A percentile compares a stretch with the other conserved stretches of the same genome.
Evolutionary conservation across 305 asterid species (phyloP).

Genomic region (Rubia balearica): DNA sequence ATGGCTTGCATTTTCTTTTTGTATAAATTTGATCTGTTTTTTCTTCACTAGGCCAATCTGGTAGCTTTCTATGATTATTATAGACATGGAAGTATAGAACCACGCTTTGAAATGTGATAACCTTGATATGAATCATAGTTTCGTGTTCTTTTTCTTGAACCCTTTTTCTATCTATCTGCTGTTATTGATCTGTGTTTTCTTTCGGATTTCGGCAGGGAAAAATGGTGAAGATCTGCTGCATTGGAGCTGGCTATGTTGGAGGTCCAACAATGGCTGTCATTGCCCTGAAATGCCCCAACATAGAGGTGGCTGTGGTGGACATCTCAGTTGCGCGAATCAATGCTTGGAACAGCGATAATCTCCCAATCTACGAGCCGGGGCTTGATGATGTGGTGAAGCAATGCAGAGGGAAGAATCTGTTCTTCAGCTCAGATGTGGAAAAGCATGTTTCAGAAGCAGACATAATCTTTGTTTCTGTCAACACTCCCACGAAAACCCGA

Average conservation of each 20-base stretch:
- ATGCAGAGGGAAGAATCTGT: constrained; percentile 31
- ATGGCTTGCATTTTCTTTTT: not conserved
- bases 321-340: constrained; percentile 33
- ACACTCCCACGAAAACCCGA: constrained; percentile 9
- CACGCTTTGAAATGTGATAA: not conserved
- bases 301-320: constrained; percentile 37
- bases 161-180: not conserved
- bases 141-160: not conserved
- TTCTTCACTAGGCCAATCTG: not conserved
- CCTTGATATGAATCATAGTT: no score
- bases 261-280: constrained; percentile 49
- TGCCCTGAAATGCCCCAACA: constrained; percentile 40
- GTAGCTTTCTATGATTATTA: not conserved
- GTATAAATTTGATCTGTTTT: not conserved
- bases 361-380: constrained; percentile 45
- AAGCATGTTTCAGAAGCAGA: constrained; percentile 30
- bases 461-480: constrained; percentile 9
- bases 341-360: constrained; percentile 37
- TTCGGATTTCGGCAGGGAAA: not conserved
- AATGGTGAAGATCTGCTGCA: constrained; percentile 47
- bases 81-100: no score
- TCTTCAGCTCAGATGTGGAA: constrained; percentile 30
- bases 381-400: constrained; percentile 41
- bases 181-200: no score
- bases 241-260: constrained; percentile 47